Base-by-base conservation (phyloP, 75 land plant species). In the Ceratopteris richardii region DNA sequence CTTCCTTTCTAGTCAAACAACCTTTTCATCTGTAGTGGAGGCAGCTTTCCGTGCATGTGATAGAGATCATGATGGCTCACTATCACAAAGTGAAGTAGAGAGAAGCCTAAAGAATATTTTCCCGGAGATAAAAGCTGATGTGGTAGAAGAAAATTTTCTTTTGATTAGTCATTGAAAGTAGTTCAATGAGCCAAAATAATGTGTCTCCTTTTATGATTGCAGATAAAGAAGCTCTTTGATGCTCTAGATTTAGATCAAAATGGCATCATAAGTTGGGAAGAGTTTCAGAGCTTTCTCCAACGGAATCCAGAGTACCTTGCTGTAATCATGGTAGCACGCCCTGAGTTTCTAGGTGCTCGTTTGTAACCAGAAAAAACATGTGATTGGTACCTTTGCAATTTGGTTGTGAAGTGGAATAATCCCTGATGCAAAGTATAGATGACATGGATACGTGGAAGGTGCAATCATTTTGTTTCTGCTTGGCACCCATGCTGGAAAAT, bases 241-340 rank as follows among this genome's bases (percentile, higher is more conserved):
- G 22, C 46, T 19, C n/a, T 71, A 44, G 74, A 71, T 43, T 20
- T 65, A 21, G 62, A 65, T 18, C 68, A 29, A 18, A 56, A 71
- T 65, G 74, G 74, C 26, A 47, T 42, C 29, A 65, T 71, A 53
- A 71, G 74, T 37, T 71, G 74, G 74, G 74, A 64, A 22, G 74
- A 71, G 42, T 71, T 71, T 44, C 57, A 62, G 28, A 57, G 31
- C 2, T 71, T 65, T 53, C 47, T 71, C 28, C 62, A 71, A 53
- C 21, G 30, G 27, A 71, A 65, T 44, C 74, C 74, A 19, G 74
- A 71, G 69, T 65, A 65, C 52, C 58, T 71, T 47, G 74, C 74
- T 58, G 56, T 71, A 21, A 58, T 71, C 44, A 51, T 71, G 67
- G 74, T 68, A 27, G 74, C 73, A 2, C 60, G 44, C 26, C 73